Evolutionary conservation across 208 protist species (phyloP), one percentile per base, ranked within the genome.

Genomic region (Cochliopodium minus): DNA sequence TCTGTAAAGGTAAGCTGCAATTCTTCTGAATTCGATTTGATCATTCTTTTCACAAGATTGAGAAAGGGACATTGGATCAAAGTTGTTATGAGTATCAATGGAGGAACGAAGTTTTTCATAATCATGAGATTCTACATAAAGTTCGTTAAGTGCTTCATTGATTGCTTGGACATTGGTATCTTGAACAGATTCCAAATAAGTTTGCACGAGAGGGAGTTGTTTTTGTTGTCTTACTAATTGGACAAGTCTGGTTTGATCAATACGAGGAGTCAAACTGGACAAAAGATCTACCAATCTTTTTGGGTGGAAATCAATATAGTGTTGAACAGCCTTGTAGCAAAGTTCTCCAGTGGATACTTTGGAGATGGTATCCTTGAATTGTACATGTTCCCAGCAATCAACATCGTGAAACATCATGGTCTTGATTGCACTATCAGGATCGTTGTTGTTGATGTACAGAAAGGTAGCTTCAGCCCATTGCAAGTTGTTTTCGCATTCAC

Each of bases 121-220:
- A 74, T 99, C 93, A 57, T 96, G 92, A 56, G 98, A 94, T 58
- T 98, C 87, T 32, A 99, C 90, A 69, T 94, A 97, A 9, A 99
- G 61, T 23, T 82, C 62, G 76, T 97, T 98, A 28, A 97, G 69
- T 10, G 91, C 87, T 72, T 98, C 91, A 70, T 99, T 99, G 26
- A 99, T 90, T 38, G 76, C 70, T 46, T 75, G 71, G 38, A 76
- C 60, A 62, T 94, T 91, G 52, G 74, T 69, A 32, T 86, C 63
- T 68, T 97, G 91, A 29, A 92, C 83, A 5, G 72, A 58, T 42
- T 95, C 72, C 17, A 98, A 79, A 69, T 96, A 99, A n/a, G 78
- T 69, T 58, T 91, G 93, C 66, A 96, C 85, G 1, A 98, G 65
- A 39, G 88, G 74, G 2, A 98, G 72, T 17, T 83, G 73, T 29